Evolutionary conservation across 148 eudicot species (phyloP).

Genomic region (Vaccinium darrowii): DNA sequence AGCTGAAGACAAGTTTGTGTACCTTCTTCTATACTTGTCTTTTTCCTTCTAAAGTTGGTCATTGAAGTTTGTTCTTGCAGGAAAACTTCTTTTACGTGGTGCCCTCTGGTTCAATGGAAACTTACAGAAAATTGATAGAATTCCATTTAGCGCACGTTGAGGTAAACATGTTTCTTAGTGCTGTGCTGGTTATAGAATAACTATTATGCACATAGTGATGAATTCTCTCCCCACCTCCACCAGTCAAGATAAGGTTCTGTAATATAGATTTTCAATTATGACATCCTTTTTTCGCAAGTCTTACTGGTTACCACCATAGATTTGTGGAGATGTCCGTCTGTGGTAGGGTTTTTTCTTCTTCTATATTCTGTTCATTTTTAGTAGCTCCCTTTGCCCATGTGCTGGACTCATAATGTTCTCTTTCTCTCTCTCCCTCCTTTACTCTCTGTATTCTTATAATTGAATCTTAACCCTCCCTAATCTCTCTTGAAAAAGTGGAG

Average conservation of each 20-base stretch:
- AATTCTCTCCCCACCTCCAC: neutral
- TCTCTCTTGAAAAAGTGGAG: neutral
- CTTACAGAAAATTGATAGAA: constrained; percentile 69
- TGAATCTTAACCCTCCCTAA: constrained; percentile 1
- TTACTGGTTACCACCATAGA: neutral
- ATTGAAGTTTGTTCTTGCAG: constrained; percentile 37
- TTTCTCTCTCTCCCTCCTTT: neutral
- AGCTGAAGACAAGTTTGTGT: neutral
- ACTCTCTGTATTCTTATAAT: neutral
- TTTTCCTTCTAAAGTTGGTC: neutral
- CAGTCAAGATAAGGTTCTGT: neutral
- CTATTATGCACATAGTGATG: neutral
- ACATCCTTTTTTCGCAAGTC: neutral
- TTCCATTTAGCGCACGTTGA: constrained; percentile 53
- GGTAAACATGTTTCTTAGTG: constrained; percentile 37
- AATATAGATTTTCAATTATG: constrained; percentile 5
- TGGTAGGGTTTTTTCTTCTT: neutral
- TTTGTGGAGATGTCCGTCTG: neutral
- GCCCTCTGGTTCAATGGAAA: constrained; percentile 74
- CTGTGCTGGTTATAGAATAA: neutral
- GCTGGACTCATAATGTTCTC: neutral
- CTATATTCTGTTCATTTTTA: neutral
- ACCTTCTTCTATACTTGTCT: constrained; percentile 6
- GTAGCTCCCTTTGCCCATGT: neutral
- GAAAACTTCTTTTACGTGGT: constrained; percentile 74